Evolutionary conservation across 345 rosid species (phyloP).

Genomic region (Eucalyptus cloeziana): DNA sequence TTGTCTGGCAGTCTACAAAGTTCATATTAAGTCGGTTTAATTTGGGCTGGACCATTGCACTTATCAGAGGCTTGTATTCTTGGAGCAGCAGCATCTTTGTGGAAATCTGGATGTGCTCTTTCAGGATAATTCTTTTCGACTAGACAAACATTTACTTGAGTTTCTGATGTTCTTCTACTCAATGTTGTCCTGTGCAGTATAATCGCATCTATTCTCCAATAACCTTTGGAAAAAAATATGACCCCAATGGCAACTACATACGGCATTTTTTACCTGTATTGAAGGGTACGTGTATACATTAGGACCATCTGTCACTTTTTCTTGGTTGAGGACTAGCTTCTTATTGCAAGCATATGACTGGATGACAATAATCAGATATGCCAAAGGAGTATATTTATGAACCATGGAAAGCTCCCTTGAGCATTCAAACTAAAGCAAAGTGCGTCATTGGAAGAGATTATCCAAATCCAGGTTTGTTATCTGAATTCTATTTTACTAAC

Average conservation of each 20-base stretch:
- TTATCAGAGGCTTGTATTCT: background rate
- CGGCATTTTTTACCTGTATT: slow-evolving; percentile 82
- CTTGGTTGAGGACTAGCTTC: background rate
- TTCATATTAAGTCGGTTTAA: background rate
- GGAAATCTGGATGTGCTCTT: background rate
- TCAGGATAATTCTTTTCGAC: background rate
- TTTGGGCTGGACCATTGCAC: background rate
- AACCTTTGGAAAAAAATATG: slow-evolving; percentile 88
- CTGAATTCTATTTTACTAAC: background rate
- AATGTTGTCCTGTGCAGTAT: slow-evolving; percentile 31
- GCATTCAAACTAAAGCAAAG: slow-evolving; percentile 71
- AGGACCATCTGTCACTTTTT: background rate
- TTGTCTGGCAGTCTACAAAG: background rate
- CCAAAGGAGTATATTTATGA: slow-evolving; percentile 93
- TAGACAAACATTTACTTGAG: background rate
- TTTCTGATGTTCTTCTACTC: background rate
- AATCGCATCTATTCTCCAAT: slow-evolving; percentile 82
- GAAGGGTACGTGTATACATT: slow-evolving; percentile 40
- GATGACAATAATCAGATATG: slow-evolving; percentile 46
- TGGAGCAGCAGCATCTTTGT: background rate
- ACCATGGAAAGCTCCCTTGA: slow-evolving; percentile 89
- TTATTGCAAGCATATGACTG: background rate
- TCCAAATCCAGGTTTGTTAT: slow-evolving; percentile 66
- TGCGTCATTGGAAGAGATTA: slow-evolving; percentile 85
- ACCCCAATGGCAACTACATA: slow-evolving; percentile 69